Evolutionary conservation across 495 filamentous ascomycete genomes (phyloP).

Genomic region (Poronia punctata): DNA sequence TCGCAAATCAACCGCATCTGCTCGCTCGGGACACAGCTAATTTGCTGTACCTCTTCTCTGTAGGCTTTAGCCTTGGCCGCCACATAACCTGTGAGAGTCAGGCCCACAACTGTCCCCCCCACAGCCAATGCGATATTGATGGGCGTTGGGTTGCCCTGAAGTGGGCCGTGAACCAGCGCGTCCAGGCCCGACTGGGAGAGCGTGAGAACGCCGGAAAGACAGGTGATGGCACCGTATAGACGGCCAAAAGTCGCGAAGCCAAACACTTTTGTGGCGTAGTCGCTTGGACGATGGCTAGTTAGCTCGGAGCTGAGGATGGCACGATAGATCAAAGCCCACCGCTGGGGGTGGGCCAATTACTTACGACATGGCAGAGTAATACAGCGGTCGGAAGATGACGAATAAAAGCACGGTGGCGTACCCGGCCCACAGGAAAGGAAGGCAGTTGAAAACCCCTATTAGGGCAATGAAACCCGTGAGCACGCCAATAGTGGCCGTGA

Average conservation of each 20-base stretch:
- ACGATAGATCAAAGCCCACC: too few relatives aligned
- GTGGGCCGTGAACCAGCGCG: slow-evolving; percentile 36
- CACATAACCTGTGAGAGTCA: slow-evolving; percentile 16
- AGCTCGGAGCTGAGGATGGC: too few relatives aligned
- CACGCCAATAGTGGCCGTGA: slow-evolving; percentile 32
- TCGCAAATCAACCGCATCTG: slow-evolving; percentile 15
- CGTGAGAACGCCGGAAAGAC: slow-evolving; percentile 43
- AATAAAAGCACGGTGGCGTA: slow-evolving; percentile 24
- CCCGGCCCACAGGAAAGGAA: slow-evolving; percentile 24
- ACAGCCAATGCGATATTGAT: slow-evolving; percentile 36
- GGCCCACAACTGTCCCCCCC: slow-evolving; percentile 17
- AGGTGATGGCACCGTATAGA: slow-evolving; percentile 48
- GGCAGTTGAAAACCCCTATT: slow-evolving; percentile 39
- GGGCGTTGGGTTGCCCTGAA: slow-evolving; percentile 37
- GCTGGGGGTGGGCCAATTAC: slow-evolving; percentile 14
- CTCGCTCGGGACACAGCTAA: slow-evolving; percentile 7
- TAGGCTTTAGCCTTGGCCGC: slow-evolving; percentile 12
- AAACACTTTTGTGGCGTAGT: slow-evolving; percentile 51
- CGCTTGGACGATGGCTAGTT: slow-evolving; percentile 29
- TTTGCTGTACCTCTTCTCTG: slow-evolving; percentile 6
- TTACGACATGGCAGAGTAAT: slow-evolving; percentile 49
- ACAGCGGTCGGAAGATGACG: slow-evolving; percentile 29
- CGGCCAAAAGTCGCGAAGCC: slow-evolving; percentile 50
- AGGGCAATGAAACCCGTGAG: slow-evolving; percentile 35
- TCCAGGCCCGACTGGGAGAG: slow-evolving; percentile 46